Evolutionary conservation across 495 filamentous ascomycete species (phyloP).

Genomic region (Margaritispora aquatica): DNA sequence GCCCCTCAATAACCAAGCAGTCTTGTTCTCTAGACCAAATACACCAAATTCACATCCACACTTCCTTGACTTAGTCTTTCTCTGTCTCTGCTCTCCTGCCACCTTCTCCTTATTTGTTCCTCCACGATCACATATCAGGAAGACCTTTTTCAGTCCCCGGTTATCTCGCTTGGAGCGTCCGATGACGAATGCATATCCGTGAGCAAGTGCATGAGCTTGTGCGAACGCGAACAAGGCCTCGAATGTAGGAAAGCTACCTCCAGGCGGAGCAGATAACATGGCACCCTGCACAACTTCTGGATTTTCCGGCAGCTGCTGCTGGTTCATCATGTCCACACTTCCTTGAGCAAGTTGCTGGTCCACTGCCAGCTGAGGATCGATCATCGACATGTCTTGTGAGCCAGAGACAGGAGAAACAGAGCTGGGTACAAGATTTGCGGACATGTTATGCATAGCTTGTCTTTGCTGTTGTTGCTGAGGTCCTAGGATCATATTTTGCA

Average conservation of each 20-base stretch:
- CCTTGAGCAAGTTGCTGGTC: constrained; percentile 18
- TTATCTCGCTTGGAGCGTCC: constrained; percentile 50
- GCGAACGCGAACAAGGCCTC: constrained; percentile 48
- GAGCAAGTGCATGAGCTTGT: constrained; percentile 45
- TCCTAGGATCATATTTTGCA: constrained; percentile 19
- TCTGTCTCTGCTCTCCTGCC: constrained; percentile 44
- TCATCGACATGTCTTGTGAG: constrained; percentile 23
- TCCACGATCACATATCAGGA: constrained; percentile 51
- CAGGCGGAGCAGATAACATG: constrained; percentile 47
- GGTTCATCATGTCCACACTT: constrained; percentile 7
- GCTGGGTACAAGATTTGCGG: background rate
- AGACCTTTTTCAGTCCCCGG: constrained; percentile 50
- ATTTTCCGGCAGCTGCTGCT: background rate
- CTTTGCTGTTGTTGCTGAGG: constrained; percentile 10
- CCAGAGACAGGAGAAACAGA: background rate
- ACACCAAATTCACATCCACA: constrained; percentile 53
- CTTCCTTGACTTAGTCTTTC: constrained; percentile 51
- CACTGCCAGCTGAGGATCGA: constrained; percentile 24
- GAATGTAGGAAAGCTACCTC: constrained; percentile 47
- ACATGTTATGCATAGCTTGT: constrained; percentile 4
- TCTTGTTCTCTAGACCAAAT: constrained; percentile 50
- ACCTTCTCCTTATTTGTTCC: constrained; percentile 39
- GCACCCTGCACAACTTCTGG: constrained; percentile 17
- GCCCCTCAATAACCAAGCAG: constrained; percentile 50
- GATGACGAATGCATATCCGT: constrained; percentile 53